phyloP scores from a whole-genome alignment of 129 eudicot species.

The Logfia minima region DNA sequence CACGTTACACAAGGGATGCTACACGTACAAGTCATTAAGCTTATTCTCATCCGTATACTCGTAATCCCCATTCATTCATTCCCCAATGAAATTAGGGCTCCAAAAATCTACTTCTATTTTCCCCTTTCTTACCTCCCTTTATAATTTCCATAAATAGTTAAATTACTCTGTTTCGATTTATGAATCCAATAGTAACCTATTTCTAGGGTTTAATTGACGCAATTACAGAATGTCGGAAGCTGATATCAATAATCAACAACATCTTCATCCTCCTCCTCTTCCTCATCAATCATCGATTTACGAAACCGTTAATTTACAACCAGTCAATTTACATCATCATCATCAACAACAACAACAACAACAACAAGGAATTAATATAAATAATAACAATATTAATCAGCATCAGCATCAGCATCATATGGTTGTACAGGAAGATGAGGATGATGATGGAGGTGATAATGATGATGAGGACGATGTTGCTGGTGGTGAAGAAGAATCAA shows the following conservation, averaged over 20 bases:
- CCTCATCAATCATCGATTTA: constrained; percentile 26
- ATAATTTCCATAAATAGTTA: background rate
- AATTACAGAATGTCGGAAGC: constrained; percentile 36
- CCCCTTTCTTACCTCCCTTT: constrained; percentile 9
- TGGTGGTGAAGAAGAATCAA: constrained; percentile 49
- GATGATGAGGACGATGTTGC: constrained; percentile 54
- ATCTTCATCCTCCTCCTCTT: background rate
- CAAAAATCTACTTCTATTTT: background rate
- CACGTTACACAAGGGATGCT: constrained; percentile 1
- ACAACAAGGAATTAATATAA: constrained; percentile 12
- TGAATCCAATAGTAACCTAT: background rate
- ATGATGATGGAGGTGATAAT: constrained; percentile 23
- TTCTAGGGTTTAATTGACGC: constrained; percentile 15
- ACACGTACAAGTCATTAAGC: constrained; percentile 20
- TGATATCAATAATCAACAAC: constrained; percentile 27
- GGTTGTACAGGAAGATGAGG: constrained; percentile 46
- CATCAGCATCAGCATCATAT: constrained; percentile 44
- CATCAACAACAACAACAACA: constrained; percentile 48
- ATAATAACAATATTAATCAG: constrained; percentile 26
- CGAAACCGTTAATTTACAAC: constrained; percentile 33
- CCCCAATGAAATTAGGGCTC: constrained; percentile 32
- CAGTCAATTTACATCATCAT: constrained; percentile 35
- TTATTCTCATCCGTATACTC: constrained; percentile 19
- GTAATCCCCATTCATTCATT: constrained; percentile 7
- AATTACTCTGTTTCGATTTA: background rate